These are phyloP conservation scores for Penicillium daleae DNA, from an alignment of 495 filamentous ascomycete species.

Conservation along the genomic window DNA sequence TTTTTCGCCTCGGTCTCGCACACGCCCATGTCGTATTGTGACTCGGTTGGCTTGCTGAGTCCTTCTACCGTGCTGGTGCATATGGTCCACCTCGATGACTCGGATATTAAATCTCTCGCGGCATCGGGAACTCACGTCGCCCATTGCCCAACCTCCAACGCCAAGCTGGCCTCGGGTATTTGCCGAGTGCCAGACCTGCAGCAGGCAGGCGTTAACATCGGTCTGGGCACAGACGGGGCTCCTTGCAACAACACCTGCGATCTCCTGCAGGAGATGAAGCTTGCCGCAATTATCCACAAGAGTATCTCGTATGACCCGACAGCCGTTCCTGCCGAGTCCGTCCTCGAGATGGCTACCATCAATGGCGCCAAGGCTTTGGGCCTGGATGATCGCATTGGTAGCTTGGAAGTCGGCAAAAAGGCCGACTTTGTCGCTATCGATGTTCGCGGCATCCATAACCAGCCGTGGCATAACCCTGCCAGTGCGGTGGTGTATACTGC, in stretches of 20 bases:
- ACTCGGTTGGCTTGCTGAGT: slow-evolving; percentile 44
- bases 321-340: slow-evolving; percentile 48
- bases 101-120: slow-evolving; percentile 44
- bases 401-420: slow-evolving; percentile 58
- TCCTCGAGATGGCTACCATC: slow-evolving; percentile 58
- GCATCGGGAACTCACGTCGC: slow-evolving; percentile 49
- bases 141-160: slow-evolving; percentile 55
- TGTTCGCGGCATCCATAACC: slow-evolving; percentile 36
- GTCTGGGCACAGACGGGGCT: slow-evolving; percentile 53
- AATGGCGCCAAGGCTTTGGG: slow-evolving; percentile 57
- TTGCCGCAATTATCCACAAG: slow-evolving; percentile 56
- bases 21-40: slow-evolving; percentile 49
- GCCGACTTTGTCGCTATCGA: slow-evolving; percentile 58
- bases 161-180: slow-evolving; percentile 54
- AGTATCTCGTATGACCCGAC: slow-evolving; percentile 50
- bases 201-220: slow-evolving; percentile 42
- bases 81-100: slow-evolving; percentile 53
- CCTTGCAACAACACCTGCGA: slow-evolving; percentile 57
- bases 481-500: slow-evolving; percentile 53
- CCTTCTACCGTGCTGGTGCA: slow-evolving; percentile 47
- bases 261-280: slow-evolving; percentile 55
- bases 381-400: slow-evolving; percentile 47
- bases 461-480: slow-evolving; percentile 46
- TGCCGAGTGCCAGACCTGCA: slow-evolving; percentile 49
- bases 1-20: slow-evolving; percentile 47